These are phyloP conservation scores for Chloranthus sessilifolius DNA, from an alignment of 164 flowering plant genomes.

Conservation along the genomic window DNA sequence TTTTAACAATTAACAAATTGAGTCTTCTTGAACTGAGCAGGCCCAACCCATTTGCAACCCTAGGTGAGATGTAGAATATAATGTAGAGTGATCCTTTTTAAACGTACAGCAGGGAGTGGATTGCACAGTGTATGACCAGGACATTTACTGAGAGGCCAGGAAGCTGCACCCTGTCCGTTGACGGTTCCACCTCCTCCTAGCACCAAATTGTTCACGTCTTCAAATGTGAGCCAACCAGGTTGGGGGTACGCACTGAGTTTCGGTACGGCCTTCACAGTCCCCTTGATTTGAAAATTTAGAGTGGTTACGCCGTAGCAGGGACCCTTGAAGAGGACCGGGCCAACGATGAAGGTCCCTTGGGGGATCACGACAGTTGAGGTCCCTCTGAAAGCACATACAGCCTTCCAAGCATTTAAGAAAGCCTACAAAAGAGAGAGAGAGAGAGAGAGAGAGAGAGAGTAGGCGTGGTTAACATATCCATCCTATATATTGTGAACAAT, in stretches of 20 bases:
- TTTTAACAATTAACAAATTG: neutral
- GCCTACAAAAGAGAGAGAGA: constrained; percentile 4
- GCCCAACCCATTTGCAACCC: too few relatives aligned
- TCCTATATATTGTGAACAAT: too few relatives aligned
- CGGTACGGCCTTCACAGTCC: constrained; percentile 5
- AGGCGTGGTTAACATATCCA: too few relatives aligned
- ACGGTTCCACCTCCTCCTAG: constrained; percentile 6
- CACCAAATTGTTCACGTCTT: neutral
- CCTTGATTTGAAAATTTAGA: neutral
- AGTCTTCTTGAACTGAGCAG: neutral
- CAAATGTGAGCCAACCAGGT: constrained; percentile 6
- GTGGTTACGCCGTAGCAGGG: constrained; percentile 2
- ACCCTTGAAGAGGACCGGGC: constrained; percentile 4
- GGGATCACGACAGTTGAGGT: neutral
- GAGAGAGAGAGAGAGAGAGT: too few relatives aligned
- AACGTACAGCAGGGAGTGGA: constrained; percentile 7
- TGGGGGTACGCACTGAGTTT: neutral
- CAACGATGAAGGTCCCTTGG: constrained; percentile 2
- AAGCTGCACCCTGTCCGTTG: constrained; percentile 6
- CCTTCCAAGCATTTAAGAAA: constrained; percentile 8
- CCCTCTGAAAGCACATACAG: constrained; percentile 3
- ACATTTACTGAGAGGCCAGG: constrained; percentile 6
- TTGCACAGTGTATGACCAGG: neutral
- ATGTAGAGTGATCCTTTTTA: too few relatives aligned
- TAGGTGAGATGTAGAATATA: too few relatives aligned